phyloP scores from a whole-genome alignment of 2,329 filamentous ascomycete genomes.

The Fusarium xylarioides region DNA sequence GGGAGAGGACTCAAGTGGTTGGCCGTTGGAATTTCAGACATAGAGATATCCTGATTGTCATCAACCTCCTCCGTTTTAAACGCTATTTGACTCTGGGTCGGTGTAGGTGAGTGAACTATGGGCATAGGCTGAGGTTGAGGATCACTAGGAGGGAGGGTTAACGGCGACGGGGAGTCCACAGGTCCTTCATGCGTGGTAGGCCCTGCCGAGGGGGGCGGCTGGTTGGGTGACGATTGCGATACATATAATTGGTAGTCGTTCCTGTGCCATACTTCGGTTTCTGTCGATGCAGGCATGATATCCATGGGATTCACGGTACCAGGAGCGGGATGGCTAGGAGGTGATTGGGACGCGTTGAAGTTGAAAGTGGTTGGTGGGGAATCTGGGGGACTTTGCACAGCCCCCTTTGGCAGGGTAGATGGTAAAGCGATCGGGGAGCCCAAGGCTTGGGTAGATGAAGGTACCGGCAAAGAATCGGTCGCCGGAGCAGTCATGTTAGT shows the following conservation, averaged over 20 bases:
- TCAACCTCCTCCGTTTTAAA: constrained; percentile 32
- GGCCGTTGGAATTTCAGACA: constrained; percentile 41
- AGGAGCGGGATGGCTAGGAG: constrained; percentile 49
- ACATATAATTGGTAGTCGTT: constrained; percentile 50
- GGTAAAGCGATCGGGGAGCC: constrained; percentile 38
- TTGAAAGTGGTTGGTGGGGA: constrained; percentile 39
- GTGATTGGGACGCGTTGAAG: constrained; percentile 42
- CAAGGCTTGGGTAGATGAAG: constrained; percentile 23
- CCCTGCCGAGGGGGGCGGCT: constrained; percentile 20
- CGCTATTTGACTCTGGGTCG: constrained; percentile 33
- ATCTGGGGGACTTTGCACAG: constrained; percentile 40
- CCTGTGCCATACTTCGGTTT: constrained; percentile 50
- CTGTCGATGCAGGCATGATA: constrained; percentile 57
- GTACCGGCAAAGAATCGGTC: constrained; percentile 21
- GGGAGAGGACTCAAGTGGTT: constrained; percentile 38
- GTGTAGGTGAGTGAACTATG: constrained; percentile 42
- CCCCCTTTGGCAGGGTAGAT: constrained; percentile 18
- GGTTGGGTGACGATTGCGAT: constrained; percentile 41
- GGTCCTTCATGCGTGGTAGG: constrained; percentile 23
- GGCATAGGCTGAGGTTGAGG: constrained; percentile 34
- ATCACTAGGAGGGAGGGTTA: constrained; percentile 35
- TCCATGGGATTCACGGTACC: constrained; percentile 65
- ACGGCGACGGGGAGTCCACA: constrained; percentile 41
- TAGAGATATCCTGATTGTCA: constrained; percentile 36
- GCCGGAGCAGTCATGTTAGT: constrained; percentile 40